Evolutionary conservation across 768 basidiomycete species (phyloP).

Genomic region (Boletellus emodensis): DNA sequence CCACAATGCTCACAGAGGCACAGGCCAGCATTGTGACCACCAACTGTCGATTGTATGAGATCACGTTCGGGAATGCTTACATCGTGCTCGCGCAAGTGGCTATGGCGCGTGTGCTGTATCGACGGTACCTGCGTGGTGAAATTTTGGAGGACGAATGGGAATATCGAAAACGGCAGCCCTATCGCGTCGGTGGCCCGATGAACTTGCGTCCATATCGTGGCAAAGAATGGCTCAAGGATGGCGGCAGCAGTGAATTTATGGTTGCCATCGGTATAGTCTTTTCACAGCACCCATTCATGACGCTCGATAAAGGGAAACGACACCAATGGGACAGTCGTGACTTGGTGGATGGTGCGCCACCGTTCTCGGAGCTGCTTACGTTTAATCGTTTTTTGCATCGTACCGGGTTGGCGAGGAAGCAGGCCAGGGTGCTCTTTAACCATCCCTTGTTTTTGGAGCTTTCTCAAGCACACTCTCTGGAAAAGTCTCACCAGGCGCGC

Average conservation of each 20-base stretch:
- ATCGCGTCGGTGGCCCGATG: conserved; percentile 45
- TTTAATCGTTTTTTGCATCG: conserved; percentile 45
- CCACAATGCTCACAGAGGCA: conserved; percentile 25
- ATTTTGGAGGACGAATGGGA: conserved; percentile 52
- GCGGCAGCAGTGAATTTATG: conserved; percentile 42
- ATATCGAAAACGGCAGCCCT: conserved; percentile 45
- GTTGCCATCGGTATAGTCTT: conserved; percentile 43
- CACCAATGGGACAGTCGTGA: neutral
- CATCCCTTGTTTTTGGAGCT: conserved; percentile 51
- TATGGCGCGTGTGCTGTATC: conserved; percentile 46
- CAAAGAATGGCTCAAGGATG: conserved; percentile 41
- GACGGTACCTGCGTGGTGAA: conserved; percentile 44
- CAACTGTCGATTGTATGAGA: conserved; percentile 37
- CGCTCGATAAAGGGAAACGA: conserved; percentile 25
- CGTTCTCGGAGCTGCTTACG: conserved; percentile 41
- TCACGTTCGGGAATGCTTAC: conserved; percentile 51
- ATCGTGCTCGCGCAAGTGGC: conserved; percentile 53
- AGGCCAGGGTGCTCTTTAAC: conserved; percentile 30
- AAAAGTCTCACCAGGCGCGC: neutral
- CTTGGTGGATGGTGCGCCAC: conserved; percentile 29
- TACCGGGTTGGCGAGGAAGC: conserved; percentile 34
- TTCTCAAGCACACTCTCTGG: conserved; percentile 2
- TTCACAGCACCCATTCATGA: conserved; percentile 46
- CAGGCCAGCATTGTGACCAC: conserved; percentile 31
- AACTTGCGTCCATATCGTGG: conserved; percentile 51